Evolutionary conservation across 345 rosid genomes (phyloP), one percentile per base, ranked within the genome.

Genomic region (Populus pruinosa): DNA sequence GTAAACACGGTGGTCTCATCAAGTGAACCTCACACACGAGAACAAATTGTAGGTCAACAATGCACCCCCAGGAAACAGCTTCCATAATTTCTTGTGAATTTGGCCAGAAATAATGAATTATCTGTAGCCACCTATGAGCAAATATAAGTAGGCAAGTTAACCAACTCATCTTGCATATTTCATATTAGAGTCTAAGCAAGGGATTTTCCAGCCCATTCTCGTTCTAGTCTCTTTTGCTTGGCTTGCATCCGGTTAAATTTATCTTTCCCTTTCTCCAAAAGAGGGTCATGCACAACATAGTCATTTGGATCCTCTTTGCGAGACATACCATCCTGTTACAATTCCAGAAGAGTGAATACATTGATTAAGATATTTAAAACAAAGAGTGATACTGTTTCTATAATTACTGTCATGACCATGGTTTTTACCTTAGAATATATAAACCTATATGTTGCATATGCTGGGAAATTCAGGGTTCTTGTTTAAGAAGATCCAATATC

Each of bases 141-240:
- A 59, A 66, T 21, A 75, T 8, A 49, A 71, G 23, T 17, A 5
- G 27, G 59, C 39, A 62, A 25, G 39, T 18, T 47, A 78, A 41
- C 39, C 36, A 59, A 79, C 61, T 1, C 67, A 76, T 43, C 44
- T 77, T 17, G 36, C 31, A 49, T 56, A 56, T 27, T 67, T 69
- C 29, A 47, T 13, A 27, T 17, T 33, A 6, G 33, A 44, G 65
- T 47, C 70, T 71, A 96, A 44, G 91, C 90, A 78, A 96, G 98
- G 82, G 98, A 92, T 75, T 84, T 89, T 47, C 99, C 95, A 59
- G 98, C 97, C 98, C 98, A 94, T 88, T 96, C 99, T 29, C 96
- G 86, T 47, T 88, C 94, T 72, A 79, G 78, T 72, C 91, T 87
- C 83, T 94, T 96, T 79, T 91, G 95, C 84, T 92, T 92, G 74